Evolutionary conservation across 495 filamentous ascomycete species (phyloP), one percentile per base, ranked within the genome.

Genomic region (Penicillium subrubescens): DNA sequence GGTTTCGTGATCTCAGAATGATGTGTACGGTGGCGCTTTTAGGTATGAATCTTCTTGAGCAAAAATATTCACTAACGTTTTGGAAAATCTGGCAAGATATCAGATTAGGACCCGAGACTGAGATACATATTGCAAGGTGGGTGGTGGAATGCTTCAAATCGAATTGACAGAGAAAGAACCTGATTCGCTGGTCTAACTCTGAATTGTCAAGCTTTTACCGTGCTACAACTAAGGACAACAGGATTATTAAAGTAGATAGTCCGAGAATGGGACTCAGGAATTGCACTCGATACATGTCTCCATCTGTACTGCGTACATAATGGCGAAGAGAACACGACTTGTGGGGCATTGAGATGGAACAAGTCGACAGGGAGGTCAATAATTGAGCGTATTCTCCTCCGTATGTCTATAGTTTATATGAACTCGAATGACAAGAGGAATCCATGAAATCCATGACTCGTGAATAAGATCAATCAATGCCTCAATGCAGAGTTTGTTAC

Each of bases 1-100:
- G 25, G 43, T 57, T 51, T 48, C 61, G 43, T 50, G 39, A 50
- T 41, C 33, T 39, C 41, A 57, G 53, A 29, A 52, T 31, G 48
- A 29, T 46, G 37, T 17, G 51, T 21, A 39, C 29, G 27, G 29
- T 55, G 37, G 51, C 37, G 46, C 3, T 34, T 15, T 29, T 12
- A 33, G 11, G 21, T 14, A 15, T 17, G 2, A 21, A 8, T 44
- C n/a, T 44, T 7, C 15, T 10, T 10, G n/a, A 10, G 43, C n/a
- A 21, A 21, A 21, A 10, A 19, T 11, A 4, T 21, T 44, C 43
- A n/a, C 0, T 8, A n/a, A 44, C 8, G n/a, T 19, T 8, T 44
- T 44, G 43, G 3, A 19, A 8, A 19, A 19, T 19, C n/a, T 8
- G 11, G 8, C 21, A 3, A 19, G n/a, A 44, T 44, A 21, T 44